A percentile compares a stretch with the other conserved stretches of the same genome.
Evolutionary conservation across 208 protist genomes (phyloP).

Genomic region (Wallacemonas rigidus): DNA sequence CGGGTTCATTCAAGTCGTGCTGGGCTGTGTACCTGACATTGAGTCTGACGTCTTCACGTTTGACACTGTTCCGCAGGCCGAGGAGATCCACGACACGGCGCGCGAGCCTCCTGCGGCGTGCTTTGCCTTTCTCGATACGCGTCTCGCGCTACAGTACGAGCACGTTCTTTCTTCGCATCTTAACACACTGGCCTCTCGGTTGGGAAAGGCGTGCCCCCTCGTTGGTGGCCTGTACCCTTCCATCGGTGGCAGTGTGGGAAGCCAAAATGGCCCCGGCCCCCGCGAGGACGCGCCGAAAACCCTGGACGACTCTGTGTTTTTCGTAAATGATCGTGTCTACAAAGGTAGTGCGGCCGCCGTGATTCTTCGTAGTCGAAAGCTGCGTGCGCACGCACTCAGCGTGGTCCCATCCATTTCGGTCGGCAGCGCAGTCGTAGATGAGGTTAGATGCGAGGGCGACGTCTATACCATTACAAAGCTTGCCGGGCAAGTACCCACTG

Average conservation of each 20-base stretch:
- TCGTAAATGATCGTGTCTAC: slow-evolving; percentile 82
- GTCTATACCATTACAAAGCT: slow-evolving; percentile 50
- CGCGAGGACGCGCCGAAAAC: slow-evolving; percentile 25
- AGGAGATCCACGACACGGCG: slow-evolving; percentile 49
- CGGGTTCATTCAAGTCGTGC: slow-evolving; percentile 81
- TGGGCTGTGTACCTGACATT: slow-evolving; percentile 83
- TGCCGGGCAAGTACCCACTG: slow-evolving; percentile 48
- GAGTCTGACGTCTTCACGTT: slow-evolving; percentile 81
- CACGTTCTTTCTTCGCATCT: slow-evolving; percentile 59
- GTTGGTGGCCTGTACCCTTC: slow-evolving; percentile 80
- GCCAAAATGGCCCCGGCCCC: slow-evolving; percentile 1
- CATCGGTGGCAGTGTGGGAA: slow-evolving; percentile 18
- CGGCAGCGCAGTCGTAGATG: slow-evolving; percentile 35
- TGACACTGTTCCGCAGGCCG: slow-evolving; percentile 63
- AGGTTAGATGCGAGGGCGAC: slow-evolving; percentile 40
- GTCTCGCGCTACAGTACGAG: slow-evolving; percentile 77
- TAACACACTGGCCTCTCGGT: slow-evolving; percentile 37
- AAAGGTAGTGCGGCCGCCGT: slow-evolving; percentile 74
- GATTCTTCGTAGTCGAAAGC: slow-evolving; percentile 66
- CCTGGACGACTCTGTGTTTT: slow-evolving; percentile 78
- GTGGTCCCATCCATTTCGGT: slow-evolving; percentile 81
- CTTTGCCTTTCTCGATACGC: slow-evolving; percentile 69
- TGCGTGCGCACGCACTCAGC: slow-evolving; percentile 60
- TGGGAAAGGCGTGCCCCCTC: slow-evolving; percentile 48
- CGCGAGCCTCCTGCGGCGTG: slow-evolving; percentile 52